Evolutionary conservation across 2,329 filamentous ascomycete genomes (phyloP), one percentile per base, ranked within the genome.

Genomic region (Graphilbum sp.): DNA sequence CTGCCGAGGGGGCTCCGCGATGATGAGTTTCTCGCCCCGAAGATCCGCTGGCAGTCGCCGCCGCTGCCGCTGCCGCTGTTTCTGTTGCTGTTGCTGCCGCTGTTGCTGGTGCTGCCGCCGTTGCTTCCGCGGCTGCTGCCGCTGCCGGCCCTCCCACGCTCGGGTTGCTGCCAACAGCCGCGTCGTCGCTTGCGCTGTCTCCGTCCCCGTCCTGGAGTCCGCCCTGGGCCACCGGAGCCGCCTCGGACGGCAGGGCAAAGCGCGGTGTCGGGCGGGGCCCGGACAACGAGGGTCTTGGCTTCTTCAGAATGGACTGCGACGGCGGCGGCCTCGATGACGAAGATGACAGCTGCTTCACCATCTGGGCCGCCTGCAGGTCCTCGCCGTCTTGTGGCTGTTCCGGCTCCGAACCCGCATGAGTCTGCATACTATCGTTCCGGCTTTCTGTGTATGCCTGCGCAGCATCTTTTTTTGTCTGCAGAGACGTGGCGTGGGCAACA

Each of bases 291-390:
- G 41, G 37, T 47, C 67, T 62, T 33, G 63, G 56, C 52, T 75
- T 76, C 50, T 75, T 75, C 41, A 76, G 49, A 38, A 76, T 77
- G 1, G 72, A 70, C 46, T 72, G 69, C 3, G 62, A 50, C 27
- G 63, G 66, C 5, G 64, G 61, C 8, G 63, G 60, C 40, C 62
- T 62, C 13, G 61, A 58, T 10, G 66, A 64, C 11, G 63, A 64
- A 13, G 59, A 54, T 18, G 52, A 50, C 9, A 50, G 42, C 27
- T 46, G 42, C 34, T 50, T 52, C 5, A 49, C 35, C 6, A 6
- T 38, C 33, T 11, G 45, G 37, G 13, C 25, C 39, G 12, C 31
- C 15, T 21, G 27, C 8, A 15, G 15, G 4, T 18, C 9, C 13
- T 34, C 25, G 3, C 23, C 25, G 12, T 2, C 18, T 12, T n/a